Percentiles rank a stretch among this genome's conserved stretches.
These are phyloP conservation scores for Aegilops longissima DNA, from an alignment of 176 grass and related monocot species.

Conservation along the genomic window DNA sequence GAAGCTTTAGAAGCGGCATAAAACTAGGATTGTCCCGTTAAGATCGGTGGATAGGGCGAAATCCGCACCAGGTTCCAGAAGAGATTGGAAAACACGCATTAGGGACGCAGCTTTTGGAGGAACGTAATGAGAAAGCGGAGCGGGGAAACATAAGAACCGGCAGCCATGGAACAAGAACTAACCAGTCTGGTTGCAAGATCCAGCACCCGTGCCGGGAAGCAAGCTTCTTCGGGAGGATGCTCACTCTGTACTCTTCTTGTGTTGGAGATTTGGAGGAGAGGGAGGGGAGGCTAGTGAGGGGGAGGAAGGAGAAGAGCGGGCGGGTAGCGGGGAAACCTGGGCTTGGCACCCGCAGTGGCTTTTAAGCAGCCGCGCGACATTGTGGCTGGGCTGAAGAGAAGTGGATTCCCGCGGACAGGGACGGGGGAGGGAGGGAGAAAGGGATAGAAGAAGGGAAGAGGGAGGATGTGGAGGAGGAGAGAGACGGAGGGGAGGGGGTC, in stretches of 20 bases:
- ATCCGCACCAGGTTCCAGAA: neutral
- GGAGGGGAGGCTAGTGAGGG: neutral
- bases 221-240: neutral
- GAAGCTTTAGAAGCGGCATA: neutral
- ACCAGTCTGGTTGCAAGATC: neutral
- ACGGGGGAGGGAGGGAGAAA: neutral
- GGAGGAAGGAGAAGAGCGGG: neutral
- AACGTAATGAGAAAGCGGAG: neutral
- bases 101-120: neutral
- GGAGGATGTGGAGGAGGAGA: neutral
- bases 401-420: conserved; percentile 36
- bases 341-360: neutral
- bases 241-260: neutral
- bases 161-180: neutral
- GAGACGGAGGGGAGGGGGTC: neutral
- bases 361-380: conserved; percentile 32
- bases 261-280: neutral
- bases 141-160: neutral
- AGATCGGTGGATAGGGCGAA: neutral
- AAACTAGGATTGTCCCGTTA: neutral
- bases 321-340: neutral
- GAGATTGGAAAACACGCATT: neutral
- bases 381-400: conserved; percentile 11
- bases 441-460: neutral
- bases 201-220: neutral